phyloP scores from a whole-genome alignment of 2,329 filamentous ascomycete genomes.

The Ophiostoma ips region DNA sequence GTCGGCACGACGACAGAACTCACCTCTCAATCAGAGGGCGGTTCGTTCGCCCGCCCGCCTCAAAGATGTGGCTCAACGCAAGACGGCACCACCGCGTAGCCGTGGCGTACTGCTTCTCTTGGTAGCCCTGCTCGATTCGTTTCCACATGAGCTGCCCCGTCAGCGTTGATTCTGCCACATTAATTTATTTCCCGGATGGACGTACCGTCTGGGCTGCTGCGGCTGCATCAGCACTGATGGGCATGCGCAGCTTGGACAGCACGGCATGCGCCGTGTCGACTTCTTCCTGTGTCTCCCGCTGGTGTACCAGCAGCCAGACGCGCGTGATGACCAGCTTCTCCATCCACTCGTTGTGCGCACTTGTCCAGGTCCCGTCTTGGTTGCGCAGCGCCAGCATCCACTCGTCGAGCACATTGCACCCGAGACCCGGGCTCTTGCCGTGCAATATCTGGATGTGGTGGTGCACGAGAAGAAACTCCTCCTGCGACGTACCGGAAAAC shows the following conservation, averaged over 20 bases:
- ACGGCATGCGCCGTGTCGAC: constrained; percentile 23
- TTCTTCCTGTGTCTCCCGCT: constrained; percentile 22
- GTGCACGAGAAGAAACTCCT: constrained; percentile 51
- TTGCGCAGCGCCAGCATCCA: constrained; percentile 41
- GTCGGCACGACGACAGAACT: constrained; percentile 30
- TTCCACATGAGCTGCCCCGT: constrained; percentile 57
- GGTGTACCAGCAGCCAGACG: constrained; percentile 48
- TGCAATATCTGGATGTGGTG: constrained; percentile 54
- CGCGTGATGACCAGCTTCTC: constrained; percentile 56
- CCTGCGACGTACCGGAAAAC: constrained; percentile 36
- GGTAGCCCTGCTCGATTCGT: constrained; percentile 46
- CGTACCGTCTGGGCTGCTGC: constrained; percentile 46
- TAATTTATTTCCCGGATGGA: constrained; percentile 16
- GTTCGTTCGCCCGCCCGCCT: constrained; percentile 50
- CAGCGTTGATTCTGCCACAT: constrained; percentile 27
- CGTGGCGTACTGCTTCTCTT: constrained; percentile 34
- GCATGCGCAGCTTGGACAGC: constrained; percentile 26
- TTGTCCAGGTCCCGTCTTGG: constrained; percentile 18
- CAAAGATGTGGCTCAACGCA: constrained; percentile 53
- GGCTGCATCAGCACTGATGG: constrained; percentile 46
- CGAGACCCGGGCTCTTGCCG: constrained; percentile 34
- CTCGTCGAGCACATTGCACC: constrained; percentile 42
- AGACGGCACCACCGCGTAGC: constrained; percentile 59
- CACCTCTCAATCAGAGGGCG: constrained; percentile 49
- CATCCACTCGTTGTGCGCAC: constrained; percentile 37